Evolutionary conservation across 202 grass and related monocot species (phyloP).

Genomic region (Setaria viridis): DNA sequence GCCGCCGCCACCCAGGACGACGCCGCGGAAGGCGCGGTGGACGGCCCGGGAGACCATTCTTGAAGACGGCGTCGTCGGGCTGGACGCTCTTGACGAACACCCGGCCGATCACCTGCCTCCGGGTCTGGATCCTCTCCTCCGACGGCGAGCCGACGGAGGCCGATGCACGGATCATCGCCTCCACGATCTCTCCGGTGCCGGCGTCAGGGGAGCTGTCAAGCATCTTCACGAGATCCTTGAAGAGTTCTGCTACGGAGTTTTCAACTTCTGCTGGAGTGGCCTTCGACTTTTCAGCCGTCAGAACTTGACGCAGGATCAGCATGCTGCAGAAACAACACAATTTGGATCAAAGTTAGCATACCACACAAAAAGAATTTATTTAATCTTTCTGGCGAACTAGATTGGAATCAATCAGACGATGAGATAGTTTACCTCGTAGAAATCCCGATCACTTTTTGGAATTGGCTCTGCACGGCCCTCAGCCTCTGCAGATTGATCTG

Average conservation of each 20-base stretch:
- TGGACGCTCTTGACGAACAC: slow-evolving; percentile 87
- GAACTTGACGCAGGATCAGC: slow-evolving; percentile 74
- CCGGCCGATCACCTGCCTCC: slow-evolving; percentile 66
- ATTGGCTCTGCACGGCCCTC: slow-evolving; percentile 74
- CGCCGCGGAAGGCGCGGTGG: slow-evolving; percentile 62
- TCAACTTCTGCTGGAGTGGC: slow-evolving; percentile 45
- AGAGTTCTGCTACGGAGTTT: slow-evolving; percentile 51
- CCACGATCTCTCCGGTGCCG: slow-evolving; percentile 62
- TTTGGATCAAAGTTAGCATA: background rate
- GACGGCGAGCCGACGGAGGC: slow-evolving; percentile 40
- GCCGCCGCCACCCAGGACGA: slow-evolving; percentile 61
- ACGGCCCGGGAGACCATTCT: slow-evolving; percentile 70
- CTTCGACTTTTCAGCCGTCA: slow-evolving; percentile 68
- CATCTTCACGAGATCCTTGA: slow-evolving; percentile 50
- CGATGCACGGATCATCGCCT: slow-evolving; percentile 54
- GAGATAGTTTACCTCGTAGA: slow-evolving; percentile 69
- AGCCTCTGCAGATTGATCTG: slow-evolving; percentile 71
- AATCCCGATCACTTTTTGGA: slow-evolving; percentile 84
- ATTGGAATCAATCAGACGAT: background rate
- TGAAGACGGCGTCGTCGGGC: slow-evolving; percentile 57
- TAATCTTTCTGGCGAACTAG: background rate
- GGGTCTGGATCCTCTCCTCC: slow-evolving; percentile 50
- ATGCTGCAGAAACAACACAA: slow-evolving; percentile 52
- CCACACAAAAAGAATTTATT: background rate
- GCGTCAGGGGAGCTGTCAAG: slow-evolving; percentile 61